Base-by-base conservation (phyloP, 768 basidiomycete species). In the Tulasnella sp. region DNA sequence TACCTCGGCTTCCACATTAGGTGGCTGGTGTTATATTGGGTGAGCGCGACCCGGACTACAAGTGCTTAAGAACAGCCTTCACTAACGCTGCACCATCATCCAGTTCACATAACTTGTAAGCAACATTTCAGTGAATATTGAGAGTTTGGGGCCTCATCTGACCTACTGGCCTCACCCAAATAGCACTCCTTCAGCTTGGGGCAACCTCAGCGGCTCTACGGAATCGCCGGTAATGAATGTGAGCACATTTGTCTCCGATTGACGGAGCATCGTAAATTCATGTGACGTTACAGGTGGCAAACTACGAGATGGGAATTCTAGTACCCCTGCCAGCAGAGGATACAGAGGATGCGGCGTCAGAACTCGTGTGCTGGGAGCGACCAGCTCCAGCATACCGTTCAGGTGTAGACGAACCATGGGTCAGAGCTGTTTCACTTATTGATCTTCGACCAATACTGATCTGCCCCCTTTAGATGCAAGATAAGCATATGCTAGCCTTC, bases 81-180 rank as follows among this genome's bases (percentile, higher is more conserved):
- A 22, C 78, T 79, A n/a, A 74, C 40, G 8, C 16, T 75, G 22
- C 64, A 24, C 72, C 28, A n/a, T 54, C 37, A 31, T 80, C 24
- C 44, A 80, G 79, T 20, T 80, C 79, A 11, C 79, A 80, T 50
- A 80, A 80, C 72, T 80, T 80, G 77, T 78, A 34, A 28, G 76
- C 34, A 85, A 86, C 46, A 76, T 85, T 50, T 84, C 89, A 60
- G 46, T 6, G 16, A 11, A 18, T 31, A 37, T 9, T 37, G 5
- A 69, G 5, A 24, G 42, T n/a, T 72, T 46, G 1, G 83, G 82
- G 37, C 2, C 85, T 84, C 5, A 96, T 95, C 0, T 97, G 94
- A 93, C 89, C 24, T 97, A 96, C 84, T 87, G 96, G 11, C 96
- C 96, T 40, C 96, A 94, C 79, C 95, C 96, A 85, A 97, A 97